Evolutionary conservation across 1,139 yeast species (phyloP).

Genomic region (Candida sojae): DNA sequence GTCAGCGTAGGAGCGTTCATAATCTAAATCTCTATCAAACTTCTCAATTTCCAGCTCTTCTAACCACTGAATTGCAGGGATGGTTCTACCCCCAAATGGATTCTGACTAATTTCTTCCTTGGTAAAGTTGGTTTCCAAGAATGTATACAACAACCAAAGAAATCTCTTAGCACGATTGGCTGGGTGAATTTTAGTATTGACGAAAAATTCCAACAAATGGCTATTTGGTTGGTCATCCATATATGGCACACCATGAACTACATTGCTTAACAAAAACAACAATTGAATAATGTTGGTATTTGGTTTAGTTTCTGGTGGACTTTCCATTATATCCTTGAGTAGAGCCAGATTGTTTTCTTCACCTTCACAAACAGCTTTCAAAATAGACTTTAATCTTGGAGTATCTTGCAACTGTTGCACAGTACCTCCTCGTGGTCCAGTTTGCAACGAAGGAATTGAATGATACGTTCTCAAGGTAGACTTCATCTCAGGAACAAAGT

Average conservation of each 20-base stretch:
- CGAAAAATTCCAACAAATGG: conserved; percentile 64
- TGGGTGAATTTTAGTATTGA: conserved; percentile 56
- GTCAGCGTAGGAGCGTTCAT: conserved; percentile 71
- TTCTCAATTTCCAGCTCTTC: conserved; percentile 36
- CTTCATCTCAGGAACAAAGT: conserved; percentile 96
- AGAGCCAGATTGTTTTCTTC: conserved; percentile 41
- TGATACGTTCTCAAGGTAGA: conserved; percentile 91
- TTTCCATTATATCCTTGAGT: conserved; percentile 46
- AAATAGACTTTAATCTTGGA: conserved; percentile 84
- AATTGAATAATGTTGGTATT: conserved; percentile 65
- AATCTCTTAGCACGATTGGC: conserved; percentile 68
- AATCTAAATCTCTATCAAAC: conserved; percentile 70
- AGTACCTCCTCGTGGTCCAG: conserved; percentile 51
- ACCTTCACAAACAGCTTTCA: conserved; percentile 72
- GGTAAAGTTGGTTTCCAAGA: conserved; percentile 69
- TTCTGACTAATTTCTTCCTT: conserved; percentile 54
- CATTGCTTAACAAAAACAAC: conserved; percentile 71
- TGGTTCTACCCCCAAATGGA: conserved; percentile 61
- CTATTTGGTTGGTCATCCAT: conserved; percentile 17
- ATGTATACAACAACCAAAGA: conserved; percentile 81
- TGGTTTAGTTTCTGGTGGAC: conserved; percentile 43
- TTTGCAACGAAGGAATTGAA: conserved; percentile 87
- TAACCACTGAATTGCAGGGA: conserved; percentile 52
- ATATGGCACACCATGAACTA: conserved; percentile 35
- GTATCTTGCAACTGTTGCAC: conserved; percentile 90